Conservation (phyloP, 805 yeast genomes). For the Saccharomycopsis fermentans region DNA sequence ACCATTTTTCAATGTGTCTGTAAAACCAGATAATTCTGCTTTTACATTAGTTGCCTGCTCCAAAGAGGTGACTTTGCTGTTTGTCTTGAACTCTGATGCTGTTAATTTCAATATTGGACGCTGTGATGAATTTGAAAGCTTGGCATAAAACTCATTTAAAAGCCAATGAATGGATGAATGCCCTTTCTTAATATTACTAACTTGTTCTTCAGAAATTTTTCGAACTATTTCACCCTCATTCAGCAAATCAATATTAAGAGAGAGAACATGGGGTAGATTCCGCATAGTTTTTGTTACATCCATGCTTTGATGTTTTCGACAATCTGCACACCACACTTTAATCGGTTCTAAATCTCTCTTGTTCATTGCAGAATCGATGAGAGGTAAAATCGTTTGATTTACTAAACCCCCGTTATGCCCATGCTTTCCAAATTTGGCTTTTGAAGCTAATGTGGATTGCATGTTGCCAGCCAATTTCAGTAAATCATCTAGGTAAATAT, state of each 20-base stretch:
- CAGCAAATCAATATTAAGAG: constrained; percentile 49
- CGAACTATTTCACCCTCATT: constrained; percentile 46
- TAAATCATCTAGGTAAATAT: neutral
- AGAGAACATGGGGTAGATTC: constrained; percentile 55
- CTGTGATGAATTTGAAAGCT: constrained; percentile 26
- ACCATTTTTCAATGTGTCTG: neutral
- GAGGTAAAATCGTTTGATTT: constrained; percentile 35
- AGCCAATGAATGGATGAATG: constrained; percentile 40
- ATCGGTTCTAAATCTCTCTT: constrained; percentile 32
- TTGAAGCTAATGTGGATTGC: neutral
- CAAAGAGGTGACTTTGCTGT: neutral
- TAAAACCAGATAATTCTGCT: neutral
- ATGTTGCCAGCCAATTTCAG: neutral
- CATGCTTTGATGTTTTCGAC: constrained; percentile 41
- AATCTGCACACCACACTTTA: constrained; percentile 43
- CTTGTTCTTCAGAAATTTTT: constrained; percentile 16
- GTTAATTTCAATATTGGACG: constrained; percentile 29
- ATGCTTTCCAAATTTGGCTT: constrained; percentile 19
- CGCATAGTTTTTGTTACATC: constrained; percentile 43
- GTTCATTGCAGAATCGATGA: constrained; percentile 53
- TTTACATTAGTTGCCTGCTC: neutral
- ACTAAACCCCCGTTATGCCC: constrained; percentile 20
- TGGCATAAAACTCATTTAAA: constrained; percentile 47
- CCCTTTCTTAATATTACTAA: constrained; percentile 5
- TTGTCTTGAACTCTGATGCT: constrained; percentile 23